Conservation (phyloP, 163 green algal species). For the Volvox carteri region DNA sequence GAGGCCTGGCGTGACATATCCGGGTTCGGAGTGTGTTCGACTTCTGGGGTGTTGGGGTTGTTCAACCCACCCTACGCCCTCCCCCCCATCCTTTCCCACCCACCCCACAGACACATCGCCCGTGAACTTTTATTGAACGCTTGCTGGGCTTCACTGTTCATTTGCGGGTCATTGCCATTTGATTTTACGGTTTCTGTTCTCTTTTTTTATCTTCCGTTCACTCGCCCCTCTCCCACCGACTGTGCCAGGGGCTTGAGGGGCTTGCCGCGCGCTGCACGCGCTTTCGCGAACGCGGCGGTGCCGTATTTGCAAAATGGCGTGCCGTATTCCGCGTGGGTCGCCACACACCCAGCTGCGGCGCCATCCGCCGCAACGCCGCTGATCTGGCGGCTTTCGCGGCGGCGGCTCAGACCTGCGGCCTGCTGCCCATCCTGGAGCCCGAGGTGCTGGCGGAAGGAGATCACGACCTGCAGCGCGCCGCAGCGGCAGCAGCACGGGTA, state of each 20-base stretch:
- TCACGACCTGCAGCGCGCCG: constrained; percentile 62
- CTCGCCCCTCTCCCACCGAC: no score
- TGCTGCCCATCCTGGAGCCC: constrained; percentile 90
- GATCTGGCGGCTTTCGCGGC: constrained; percentile 84
- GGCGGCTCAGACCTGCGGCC: constrained; percentile 55
- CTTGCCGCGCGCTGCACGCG: not conserved
- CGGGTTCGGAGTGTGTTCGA: no score
- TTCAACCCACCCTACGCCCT: no score
- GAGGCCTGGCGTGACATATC: no score
- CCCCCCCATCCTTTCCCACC: no score
- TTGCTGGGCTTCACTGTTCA: no score
- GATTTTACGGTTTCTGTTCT: no score
- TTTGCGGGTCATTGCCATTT: no score
- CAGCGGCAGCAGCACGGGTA: constrained; percentile 12
- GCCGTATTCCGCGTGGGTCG: constrained; percentile 57
- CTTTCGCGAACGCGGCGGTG: constrained; percentile 17
- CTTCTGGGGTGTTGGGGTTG: no score
- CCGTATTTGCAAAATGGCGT: constrained; percentile 67
- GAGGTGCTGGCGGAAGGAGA: constrained; percentile 88
- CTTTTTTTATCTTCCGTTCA: no score
- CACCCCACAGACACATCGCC: no score
- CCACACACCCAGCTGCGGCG: constrained; percentile 57
- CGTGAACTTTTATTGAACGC: no score
- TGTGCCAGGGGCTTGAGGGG: constrained; percentile 38
- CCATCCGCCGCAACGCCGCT: constrained; percentile 78